phyloP scores from a whole-genome alignment of 169 alveolate species.

The Eimeria maxima region DNA sequence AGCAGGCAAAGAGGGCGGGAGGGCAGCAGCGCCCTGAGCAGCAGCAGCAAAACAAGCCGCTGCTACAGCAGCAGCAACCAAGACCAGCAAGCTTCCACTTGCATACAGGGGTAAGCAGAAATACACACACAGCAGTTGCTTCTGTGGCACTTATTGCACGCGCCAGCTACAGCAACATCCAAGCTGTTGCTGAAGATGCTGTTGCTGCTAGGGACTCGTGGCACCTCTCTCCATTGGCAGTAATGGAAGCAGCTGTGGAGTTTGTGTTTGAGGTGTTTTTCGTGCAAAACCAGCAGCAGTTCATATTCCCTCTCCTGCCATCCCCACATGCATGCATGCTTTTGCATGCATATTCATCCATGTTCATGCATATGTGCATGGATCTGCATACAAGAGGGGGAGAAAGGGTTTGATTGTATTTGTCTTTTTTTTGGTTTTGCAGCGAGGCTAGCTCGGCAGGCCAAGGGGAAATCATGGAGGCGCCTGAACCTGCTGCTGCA shows the following conservation, averaged over 20 bases:
- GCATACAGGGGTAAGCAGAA: background rate
- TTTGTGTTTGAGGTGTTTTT: no score
- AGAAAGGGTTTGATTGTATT: background rate
- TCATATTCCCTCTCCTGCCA: no score
- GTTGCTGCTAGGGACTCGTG: background rate
- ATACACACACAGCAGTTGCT: background rate
- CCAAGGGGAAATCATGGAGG: background rate
- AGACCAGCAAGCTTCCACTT: background rate
- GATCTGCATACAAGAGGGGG: no score
- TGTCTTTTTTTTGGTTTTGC: background rate
- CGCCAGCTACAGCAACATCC: no score
- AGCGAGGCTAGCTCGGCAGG: background rate
- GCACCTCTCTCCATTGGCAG: no score
- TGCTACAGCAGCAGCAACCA: background rate
- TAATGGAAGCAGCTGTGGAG: no score
- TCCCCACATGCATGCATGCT: background rate
- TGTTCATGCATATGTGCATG: background rate
- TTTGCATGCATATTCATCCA: no score
- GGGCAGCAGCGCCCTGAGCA: conserved; percentile 4
- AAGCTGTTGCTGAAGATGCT: background rate
- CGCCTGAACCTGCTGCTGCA: background rate
- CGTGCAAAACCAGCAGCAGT: no score
- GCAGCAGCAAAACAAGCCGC: background rate
- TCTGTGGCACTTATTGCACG: background rate
- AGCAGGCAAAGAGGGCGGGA: background rate